Percentiles rank a stretch among this genome's conserved stretches.
phyloP scores from a whole-genome alignment of 2,329 filamentous ascomycete species.

The Apiospora aurea region DNA sequence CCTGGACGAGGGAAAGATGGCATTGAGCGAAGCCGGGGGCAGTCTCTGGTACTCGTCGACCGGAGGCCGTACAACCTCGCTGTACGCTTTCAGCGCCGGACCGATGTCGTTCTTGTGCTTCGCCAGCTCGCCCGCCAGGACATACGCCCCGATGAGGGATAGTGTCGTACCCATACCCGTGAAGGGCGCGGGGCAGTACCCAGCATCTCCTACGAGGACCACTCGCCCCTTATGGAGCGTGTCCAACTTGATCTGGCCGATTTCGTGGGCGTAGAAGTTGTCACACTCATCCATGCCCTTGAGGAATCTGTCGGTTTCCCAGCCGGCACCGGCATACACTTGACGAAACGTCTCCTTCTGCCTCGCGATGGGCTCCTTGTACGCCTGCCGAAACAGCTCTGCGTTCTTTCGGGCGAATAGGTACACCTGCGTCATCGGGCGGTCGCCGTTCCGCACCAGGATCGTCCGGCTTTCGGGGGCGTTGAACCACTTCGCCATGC shows the following conservation, averaged over 20 bases:
- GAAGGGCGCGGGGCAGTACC: constrained; percentile 53
- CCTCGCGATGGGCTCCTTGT: constrained; percentile 29
- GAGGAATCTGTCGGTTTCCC: constrained; percentile 34
- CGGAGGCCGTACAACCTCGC: constrained; percentile 52
- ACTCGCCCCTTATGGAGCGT: constrained; percentile 55
- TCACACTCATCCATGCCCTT: constrained; percentile 34
- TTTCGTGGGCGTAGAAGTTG: constrained; percentile 55
- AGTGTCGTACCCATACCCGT: constrained; percentile 60
- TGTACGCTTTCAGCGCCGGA: constrained; percentile 50
- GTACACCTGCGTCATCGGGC: constrained; percentile 45
- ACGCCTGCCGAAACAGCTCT: constrained; percentile 26
- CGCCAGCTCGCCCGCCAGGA: constrained; percentile 61
- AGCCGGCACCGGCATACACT: constrained; percentile 43
- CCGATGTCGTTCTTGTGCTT: constrained; percentile 39
- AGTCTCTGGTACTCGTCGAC: constrained; percentile 50
- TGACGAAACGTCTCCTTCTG: constrained; percentile 36
- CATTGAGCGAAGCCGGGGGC: constrained; percentile 28
- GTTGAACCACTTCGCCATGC: constrained; percentile 45
- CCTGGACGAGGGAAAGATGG: constrained; percentile 32
- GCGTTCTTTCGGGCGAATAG: constrained; percentile 37
- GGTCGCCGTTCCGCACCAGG: constrained; percentile 46
- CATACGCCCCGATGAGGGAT: constrained; percentile 58
- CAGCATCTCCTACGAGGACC: constrained; percentile 62
- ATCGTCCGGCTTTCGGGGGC: constrained; percentile 46
- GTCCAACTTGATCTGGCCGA: constrained; percentile 54